These are phyloP conservation scores for Teratosphaeriaceae sp. DNA, from an alignment of 2,329 filamentous ascomycete genomes.

Conservation along the genomic window DNA sequence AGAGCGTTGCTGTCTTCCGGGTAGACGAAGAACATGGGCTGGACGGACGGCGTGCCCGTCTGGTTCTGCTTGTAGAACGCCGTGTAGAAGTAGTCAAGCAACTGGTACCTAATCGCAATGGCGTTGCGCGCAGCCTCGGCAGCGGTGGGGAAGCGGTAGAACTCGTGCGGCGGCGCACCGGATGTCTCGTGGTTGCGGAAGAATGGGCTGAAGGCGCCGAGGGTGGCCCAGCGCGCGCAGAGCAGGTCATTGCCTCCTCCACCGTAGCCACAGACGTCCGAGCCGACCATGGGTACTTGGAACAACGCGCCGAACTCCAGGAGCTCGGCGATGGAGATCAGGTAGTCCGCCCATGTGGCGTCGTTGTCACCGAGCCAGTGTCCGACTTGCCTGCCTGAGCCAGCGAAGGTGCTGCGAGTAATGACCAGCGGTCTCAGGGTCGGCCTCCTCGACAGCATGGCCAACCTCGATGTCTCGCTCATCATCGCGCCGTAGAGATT, in stretches of 20 bases:
- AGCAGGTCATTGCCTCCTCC: conserved; percentile 60
- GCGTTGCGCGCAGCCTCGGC: conserved; percentile 58
- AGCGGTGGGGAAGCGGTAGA: conserved; percentile 62
- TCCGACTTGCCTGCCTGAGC: conserved; percentile 55
- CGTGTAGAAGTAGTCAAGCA: conserved; percentile 76
- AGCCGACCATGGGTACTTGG: conserved; percentile 43
- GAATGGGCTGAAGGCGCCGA: conserved; percentile 69
- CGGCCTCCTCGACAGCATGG: conserved; percentile 59
- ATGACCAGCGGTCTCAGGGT: conserved; percentile 62
- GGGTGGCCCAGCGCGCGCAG: conserved; percentile 67
- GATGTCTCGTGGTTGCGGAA: conserved; percentile 66
- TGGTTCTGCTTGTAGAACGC: conserved; percentile 54
- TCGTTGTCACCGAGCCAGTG: conserved; percentile 57
- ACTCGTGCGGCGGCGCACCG: conserved; percentile 55
- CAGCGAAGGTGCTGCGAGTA: conserved; percentile 69
- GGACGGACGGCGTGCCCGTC: conserved; percentile 59
- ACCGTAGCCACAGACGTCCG: conserved; percentile 71
- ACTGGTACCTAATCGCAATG: conserved; percentile 66
- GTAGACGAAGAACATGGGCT: conserved; percentile 67
- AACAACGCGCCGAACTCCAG: conserved; percentile 42
- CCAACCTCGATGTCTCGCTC: conserved; percentile 56
- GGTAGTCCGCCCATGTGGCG: conserved; percentile 40
- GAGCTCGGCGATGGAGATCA: conserved; percentile 36
- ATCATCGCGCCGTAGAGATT: conserved; percentile 74
- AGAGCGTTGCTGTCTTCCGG: conserved; percentile 50